phyloP scores from a whole-genome alignment of 2,329 filamentous ascomycete species.

The Fusarium mangiferae region DNA sequence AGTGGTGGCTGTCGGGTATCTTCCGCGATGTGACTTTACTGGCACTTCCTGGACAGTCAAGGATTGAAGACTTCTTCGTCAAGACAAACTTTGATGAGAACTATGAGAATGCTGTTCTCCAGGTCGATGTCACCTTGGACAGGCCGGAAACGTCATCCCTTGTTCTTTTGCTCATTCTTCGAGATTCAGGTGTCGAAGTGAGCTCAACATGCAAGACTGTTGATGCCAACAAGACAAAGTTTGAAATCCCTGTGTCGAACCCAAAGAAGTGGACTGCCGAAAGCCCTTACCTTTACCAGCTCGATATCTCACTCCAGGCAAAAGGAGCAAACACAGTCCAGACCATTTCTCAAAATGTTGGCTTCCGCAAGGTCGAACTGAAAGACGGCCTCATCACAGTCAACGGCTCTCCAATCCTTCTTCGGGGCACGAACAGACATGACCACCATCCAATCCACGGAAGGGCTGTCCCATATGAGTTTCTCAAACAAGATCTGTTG shows the following conservation, averaged over 20 bases:
- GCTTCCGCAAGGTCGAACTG: constrained; percentile 9
- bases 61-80: constrained; percentile 9
- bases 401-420: neutral
- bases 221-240: fast-evolving
- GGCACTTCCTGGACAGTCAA: neutral
- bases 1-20: constrained; percentile 23
- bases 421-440: constrained; percentile 10
- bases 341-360: neutral
- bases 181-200: neutral
- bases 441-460: constrained; percentile 8
- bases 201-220: neutral
- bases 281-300: neutral
- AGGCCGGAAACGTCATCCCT: fast-evolving
- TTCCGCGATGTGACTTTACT: constrained; percentile 11
- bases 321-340: neutral
- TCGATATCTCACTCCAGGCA: neutral
- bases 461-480: constrained; percentile 7
- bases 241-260: neutral
- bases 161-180: neutral
- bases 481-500: constrained; percentile 5
- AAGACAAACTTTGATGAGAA: neutral
- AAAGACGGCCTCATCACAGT: neutral
- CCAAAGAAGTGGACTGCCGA: constrained; percentile 15
- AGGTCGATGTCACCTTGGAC: neutral
- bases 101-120: neutral